A percentile compares a stretch with the other conserved stretches of the same genome.
phyloP scores from a whole-genome alignment of 176 grass and related monocot species.

The Pontederia paniculata region DNA sequence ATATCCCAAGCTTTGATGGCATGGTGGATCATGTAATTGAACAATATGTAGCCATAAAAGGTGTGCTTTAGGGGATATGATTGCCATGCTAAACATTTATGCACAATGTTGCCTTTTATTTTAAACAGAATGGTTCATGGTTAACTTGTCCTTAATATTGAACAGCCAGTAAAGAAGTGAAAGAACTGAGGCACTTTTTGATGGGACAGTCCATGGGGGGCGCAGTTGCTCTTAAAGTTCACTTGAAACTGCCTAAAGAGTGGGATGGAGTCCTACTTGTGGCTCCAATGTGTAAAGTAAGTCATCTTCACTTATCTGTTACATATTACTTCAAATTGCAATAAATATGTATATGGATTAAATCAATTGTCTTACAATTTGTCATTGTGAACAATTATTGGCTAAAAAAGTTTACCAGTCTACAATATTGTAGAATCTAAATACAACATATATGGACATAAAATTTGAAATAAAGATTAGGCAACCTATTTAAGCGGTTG shows the following conservation, averaged over 20 bases:
- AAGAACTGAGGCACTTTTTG: conserved; percentile 53
- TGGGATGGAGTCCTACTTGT: conserved; percentile 94
- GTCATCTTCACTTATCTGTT: conserved; percentile 9
- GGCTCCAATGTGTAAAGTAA: conserved; percentile 96
- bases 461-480: no score
- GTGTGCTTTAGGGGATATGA: conserved; percentile 9
- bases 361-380: background rate
- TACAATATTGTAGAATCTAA: no score
- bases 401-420: no score
- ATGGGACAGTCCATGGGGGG: conserved; percentile 99
- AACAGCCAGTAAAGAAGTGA: conserved; percentile 47
- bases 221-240: conserved; percentile 80
- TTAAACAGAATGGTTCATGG: background rate
- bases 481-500: no score
- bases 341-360: conserved; percentile 1
- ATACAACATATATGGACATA: no score
- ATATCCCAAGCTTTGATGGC: conserved; percentile 90
- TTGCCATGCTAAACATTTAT: background rate
- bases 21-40: conserved; percentile 98
- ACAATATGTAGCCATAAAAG: conserved; percentile 67
- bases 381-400: no score
- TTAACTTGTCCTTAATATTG: conserved; percentile 6
- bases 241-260: conserved; percentile 61
- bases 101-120: background rate
- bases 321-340: conserved; percentile 7